A percentile compares a stretch with the other conserved stretches of the same genome.
Evolutionary conservation across 2,329 filamentous ascomycete species (phyloP).

Genomic region (Arthrobotrys sphaeroides): DNA sequence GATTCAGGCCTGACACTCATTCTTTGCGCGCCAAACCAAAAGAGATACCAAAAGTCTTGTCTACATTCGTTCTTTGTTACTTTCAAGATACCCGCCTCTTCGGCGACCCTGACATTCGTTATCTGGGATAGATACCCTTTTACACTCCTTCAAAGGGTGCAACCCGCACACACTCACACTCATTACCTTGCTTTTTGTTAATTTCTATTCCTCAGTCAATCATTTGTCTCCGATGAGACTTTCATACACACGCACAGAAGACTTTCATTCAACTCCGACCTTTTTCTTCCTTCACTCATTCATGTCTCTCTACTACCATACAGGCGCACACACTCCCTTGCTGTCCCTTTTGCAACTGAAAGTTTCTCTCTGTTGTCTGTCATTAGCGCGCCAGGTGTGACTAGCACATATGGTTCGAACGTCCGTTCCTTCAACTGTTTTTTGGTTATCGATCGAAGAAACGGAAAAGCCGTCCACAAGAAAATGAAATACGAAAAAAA

Average conservation of each 20-base stretch:
- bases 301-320: not conserved
- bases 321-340: not conserved
- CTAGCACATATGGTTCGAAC: not conserved
- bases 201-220: slow-evolving; percentile 22
- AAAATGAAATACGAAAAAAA: not conserved
- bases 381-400: not conserved
- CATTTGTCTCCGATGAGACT: not conserved
- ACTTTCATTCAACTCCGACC: slow-evolving; percentile 21
- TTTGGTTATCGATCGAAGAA: not conserved
- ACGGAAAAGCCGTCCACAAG: not conserved
- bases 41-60: slow-evolving; percentile 21
- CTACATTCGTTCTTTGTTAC: not conserved
- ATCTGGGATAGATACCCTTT: not conserved
- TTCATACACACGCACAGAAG: not conserved
- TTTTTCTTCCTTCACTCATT: slow-evolving; percentile 3
- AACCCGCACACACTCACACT: slow-evolving; percentile 12
- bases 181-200: slow-evolving; percentile 23
- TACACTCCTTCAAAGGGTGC: slow-evolving; percentile 23
- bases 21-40: not conserved
- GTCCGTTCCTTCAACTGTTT: too few relatives aligned
- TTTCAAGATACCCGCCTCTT: slow-evolving; percentile 18
- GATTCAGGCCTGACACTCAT: slow-evolving; percentile 8
- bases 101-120: slow-evolving; percentile 28
- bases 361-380: not conserved
- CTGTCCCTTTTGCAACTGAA: too few relatives aligned